Base-by-base conservation (phyloP, 768 basidiomycete genomes). In the Russula vinacea region DNA sequence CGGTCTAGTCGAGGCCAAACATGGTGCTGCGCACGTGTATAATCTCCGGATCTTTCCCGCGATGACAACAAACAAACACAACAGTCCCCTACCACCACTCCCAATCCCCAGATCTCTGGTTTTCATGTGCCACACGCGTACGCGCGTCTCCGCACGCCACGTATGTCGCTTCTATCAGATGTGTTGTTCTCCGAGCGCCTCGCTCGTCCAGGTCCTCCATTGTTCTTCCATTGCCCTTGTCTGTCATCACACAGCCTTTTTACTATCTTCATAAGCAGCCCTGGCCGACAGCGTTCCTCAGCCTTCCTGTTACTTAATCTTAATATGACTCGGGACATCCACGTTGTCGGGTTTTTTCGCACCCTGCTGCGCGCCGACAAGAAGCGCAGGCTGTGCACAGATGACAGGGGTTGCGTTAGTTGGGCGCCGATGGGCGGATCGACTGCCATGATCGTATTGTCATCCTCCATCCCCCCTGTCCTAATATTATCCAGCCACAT, bases 361-460 rank as follows among this genome's bases (percentile, higher is more conserved):
- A 14, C 14, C 19, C 54, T 17, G 17, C 24, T 35, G 29, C 22
- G 26, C 44, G 53, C 61, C 26, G 26, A 17, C 17, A 14, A 39
- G 37, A 56, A 42, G 26, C 40, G 10, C 26, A 6, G 32, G 37
- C 22, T 55, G 22, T 62, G 63, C 44, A 55, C 45, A 54, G 47
- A 61, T 56, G 59, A 56, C 55, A 65, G 64, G 63, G 64, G 64
- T 24, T 65, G 60, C 60, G 64, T 40, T 60, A 56, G 50, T 45
- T 56, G 59, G 59, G 64, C 64, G 64, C 50, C 64, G 64, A 65
- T 65, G 64, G 64, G 64, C 64, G 64, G 64, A 65, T 65, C 64
- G 64, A 56, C 64, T 57, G 55, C 60, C 59, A 60, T 65, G 64
- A 65, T 57, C 40, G 32, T 44, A 44, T 42, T 47, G 35, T 51